Percentiles rank a stretch among this genome's conserved stretches.
Evolutionary conservation across 2,329 filamentous ascomycete species (phyloP).

Genomic region (Ophiostoma quercus): DNA sequence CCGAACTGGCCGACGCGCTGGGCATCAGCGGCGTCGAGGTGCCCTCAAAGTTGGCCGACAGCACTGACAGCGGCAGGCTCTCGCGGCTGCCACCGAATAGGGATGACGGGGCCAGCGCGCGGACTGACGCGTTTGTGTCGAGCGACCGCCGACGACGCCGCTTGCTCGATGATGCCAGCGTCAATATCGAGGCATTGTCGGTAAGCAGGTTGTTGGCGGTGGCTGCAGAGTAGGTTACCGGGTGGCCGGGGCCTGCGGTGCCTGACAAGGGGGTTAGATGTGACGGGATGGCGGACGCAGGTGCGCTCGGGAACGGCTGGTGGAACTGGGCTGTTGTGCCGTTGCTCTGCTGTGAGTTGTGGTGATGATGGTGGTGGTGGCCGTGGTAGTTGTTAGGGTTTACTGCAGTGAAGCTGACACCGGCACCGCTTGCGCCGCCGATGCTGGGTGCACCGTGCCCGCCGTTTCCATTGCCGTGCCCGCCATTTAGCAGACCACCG

Average conservation of each 20-base stretch:
- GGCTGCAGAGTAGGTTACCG: conserved; percentile 68
- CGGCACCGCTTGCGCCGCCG: conserved; percentile 14
- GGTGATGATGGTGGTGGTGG: conserved; percentile 32
- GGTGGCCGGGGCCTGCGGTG: conserved; percentile 41
- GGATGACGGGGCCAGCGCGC: conserved; percentile 75
- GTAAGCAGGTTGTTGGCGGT: conserved; percentile 77
- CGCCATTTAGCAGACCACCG: conserved; percentile 40
- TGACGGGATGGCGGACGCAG: conserved; percentile 66
- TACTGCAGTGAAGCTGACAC: conserved; percentile 23
- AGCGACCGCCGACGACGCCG: conserved; percentile 70
- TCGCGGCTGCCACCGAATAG: conserved; percentile 78
- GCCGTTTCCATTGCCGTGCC: conserved; percentile 32
- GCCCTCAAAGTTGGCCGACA: conserved; percentile 63
- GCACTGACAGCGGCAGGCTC: conserved; percentile 69
- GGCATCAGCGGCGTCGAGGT: conserved; percentile 35
- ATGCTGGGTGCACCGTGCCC: conserved; percentile 21
- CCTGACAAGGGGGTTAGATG: conserved; percentile 53
- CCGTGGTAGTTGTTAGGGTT: conserved; percentile 38
- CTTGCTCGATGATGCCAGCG: conserved; percentile 76
- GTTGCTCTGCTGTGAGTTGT: conserved; percentile 37
- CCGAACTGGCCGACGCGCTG: conserved; percentile 57
- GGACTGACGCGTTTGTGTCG: conserved; percentile 80
- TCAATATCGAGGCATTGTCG: conserved; percentile 81
- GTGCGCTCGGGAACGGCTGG: conserved; percentile 60
- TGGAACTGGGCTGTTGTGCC: conserved; percentile 54